Conservation (phyloP, 2,329 filamentous ascomycete genomes). For the Diatrype stigma region DNA sequence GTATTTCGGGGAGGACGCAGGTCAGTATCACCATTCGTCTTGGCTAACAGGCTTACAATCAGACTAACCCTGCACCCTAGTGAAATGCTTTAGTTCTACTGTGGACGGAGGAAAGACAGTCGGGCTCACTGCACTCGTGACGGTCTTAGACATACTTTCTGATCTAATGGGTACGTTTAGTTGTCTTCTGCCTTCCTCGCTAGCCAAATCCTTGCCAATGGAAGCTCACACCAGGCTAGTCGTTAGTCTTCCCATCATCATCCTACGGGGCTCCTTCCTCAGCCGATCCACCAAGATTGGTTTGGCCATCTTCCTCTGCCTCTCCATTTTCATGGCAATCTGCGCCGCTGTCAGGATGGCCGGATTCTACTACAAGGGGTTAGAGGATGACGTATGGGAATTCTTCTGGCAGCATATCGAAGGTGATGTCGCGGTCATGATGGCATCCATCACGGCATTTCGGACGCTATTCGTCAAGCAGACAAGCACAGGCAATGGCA, state of each 20-base stretch:
- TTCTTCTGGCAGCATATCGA: constrained; percentile 20
- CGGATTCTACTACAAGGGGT: constrained; percentile 4
- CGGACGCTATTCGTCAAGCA: constrained; percentile 15
- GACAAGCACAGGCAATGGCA: too few species aligned
- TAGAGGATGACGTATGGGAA: constrained; percentile 15
- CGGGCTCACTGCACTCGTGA: constrained; percentile 13
- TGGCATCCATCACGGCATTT: constrained; percentile 19
- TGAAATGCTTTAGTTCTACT: constrained; percentile 12
- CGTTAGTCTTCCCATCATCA: constrained; percentile 18
- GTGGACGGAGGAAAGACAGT: constrained; percentile 8
- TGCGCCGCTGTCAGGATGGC: constrained; percentile 11
- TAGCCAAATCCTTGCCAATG: background rate
- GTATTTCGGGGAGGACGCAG: constrained; percentile 13
- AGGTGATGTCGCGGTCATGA: constrained; percentile 16
- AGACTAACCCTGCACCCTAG: constrained; percentile 6
- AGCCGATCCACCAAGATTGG: constrained; percentile 12
- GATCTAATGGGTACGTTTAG: constrained; percentile 13
- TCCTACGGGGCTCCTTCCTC: constrained; percentile 12
- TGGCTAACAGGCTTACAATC: too few species aligned
- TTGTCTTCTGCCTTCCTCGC: background rate
- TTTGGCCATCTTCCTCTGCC: constrained; percentile 14
- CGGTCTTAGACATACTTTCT: constrained; percentile 14
- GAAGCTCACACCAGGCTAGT: constrained; percentile 6
- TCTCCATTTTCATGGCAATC: constrained; percentile 18
- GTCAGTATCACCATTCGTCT: too few species aligned